Base-by-base conservation (phyloP, 306 rosid species). In the Mimosa pudica region DNA sequence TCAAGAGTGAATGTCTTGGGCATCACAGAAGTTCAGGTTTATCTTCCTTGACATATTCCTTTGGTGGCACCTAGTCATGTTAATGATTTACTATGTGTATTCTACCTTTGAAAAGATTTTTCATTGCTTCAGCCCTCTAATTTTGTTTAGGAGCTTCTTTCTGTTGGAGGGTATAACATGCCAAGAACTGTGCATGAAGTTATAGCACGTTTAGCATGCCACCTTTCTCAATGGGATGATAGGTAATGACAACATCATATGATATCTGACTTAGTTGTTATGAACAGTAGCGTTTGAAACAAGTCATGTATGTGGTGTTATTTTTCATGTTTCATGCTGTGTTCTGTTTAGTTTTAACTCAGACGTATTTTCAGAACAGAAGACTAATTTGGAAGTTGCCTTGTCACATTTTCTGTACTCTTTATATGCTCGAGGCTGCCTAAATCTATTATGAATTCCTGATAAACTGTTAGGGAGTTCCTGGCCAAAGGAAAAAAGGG, bases 171-270 rank as follows among this genome's bases (percentile, higher is more conserved):
- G 63, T 89, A 90, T 83, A 88, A 90, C 79, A 80, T 78, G 79
- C 97, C 99, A 1, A 91, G 91, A 86, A 91, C 98, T 16, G 98
- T 84, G 65, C 99, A 93, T 88, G 99, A 91, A 88, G 89, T 95
- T 74, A 90, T 95, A 81, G 94, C 99, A 71, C 94, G 82, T 13
- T 90, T 95, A 70, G 80, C 89, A 84, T 77, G 84, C 87, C 97
- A 89, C 66, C 98, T 95, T 83, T 79, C 96, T 70, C 97, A 94
- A 82, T 95, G 99, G 99, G 99, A 95, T 86, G 97, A 95, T 78
- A 90, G 99, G 98, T 95, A 90, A 86, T 72, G 30, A 67, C 52
- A 45, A 45, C 60, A 71, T 65, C 78, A 45, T 52, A 51, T 32
- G 75, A 60, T 42, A 49, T 54, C 30, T 55, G 61, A 55, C 17